Percentiles rank a stretch among this genome's conserved stretches.
Conservation (phyloP, 176 grass and related monocot species). For the Musa beccarii region DNA sequence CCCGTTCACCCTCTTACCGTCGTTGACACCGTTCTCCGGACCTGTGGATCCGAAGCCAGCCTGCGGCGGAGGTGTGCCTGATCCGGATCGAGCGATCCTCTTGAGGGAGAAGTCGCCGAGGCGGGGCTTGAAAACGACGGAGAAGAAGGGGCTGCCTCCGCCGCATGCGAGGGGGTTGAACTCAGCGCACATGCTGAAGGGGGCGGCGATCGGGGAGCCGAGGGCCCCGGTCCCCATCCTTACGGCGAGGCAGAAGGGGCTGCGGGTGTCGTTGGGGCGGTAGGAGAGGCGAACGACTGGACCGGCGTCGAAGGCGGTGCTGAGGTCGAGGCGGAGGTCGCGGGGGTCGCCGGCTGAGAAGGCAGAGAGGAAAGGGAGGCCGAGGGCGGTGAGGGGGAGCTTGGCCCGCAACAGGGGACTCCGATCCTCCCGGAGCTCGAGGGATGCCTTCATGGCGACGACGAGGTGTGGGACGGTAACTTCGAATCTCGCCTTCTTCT, state of each 20-base stretch:
- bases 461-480: not conserved
- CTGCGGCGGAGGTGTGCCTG: not conserved
- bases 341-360: not conserved
- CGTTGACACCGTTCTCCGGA: not conserved
- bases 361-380: not conserved
- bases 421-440: slow-evolving; percentile 1
- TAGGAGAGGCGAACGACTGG: not conserved
- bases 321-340: not conserved
- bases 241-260: not conserved
- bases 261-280: not conserved
- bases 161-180: not conserved
- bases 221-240: not conserved
- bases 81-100: slow-evolving; percentile 1
- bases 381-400: not conserved
- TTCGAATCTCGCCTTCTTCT: not conserved
- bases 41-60: not conserved
- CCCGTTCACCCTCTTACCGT: not conserved
- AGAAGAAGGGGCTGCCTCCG: not conserved
- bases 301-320: not conserved
- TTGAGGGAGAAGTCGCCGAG: slow-evolving; percentile 9
- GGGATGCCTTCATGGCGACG: slow-evolving; percentile 2
- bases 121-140: slow-evolving; percentile 11
- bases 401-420: not conserved
- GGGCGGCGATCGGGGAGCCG: not conserved
- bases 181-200: not conserved